Evolutionary conservation across 2,329 filamentous ascomycete species (phyloP), one percentile per base, ranked within the genome.

Genomic region (Diaporthe sp.): DNA sequence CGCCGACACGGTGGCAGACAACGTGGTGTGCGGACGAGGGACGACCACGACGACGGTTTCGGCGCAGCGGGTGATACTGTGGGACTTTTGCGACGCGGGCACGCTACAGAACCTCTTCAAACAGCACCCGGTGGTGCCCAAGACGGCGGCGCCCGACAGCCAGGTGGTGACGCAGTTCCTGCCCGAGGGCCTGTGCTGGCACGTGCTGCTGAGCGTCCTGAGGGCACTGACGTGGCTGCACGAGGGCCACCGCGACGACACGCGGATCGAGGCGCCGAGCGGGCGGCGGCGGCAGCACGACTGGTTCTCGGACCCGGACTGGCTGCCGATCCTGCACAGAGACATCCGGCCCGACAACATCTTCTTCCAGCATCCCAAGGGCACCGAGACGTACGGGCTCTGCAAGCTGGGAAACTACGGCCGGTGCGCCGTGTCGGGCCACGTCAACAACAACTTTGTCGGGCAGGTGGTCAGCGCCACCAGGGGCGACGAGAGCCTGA

Each of bases 161-260:
- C n/a, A 65, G 28, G 44, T 42, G 28, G 61, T 72, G 49, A 49
- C 49, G 34, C 80, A 79, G 17, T 88, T 87, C 77, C 79, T 89
- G 17, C 88, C 89, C 0, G 89, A 91, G 78, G 83, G 84, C 3
- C 82, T 91, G 17, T 89, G 88, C 77, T 91, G 89, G 89, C 89
- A 91, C 78, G 88, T 91, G 12, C 82, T 88, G 17, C 79, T 83
- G 15, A 87, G 86, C 10, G 80, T 90, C 62, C 80, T 87, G 19
- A 83, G 84, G n/a, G 88, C 88, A 3, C 83, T 91, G 53, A 80
- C 86, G 42, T 90, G 87, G 84, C 81, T 91, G 28, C 89, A 91
- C 79, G 85, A 89, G 59, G 89, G 89, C 22, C 81, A 82, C 71
- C 80, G 80, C 6, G 77, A 82, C 17, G 77, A 78, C 34, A 39